Base-by-base conservation (phyloP, 202 grass and related monocot genomes). In the Panicum hallii region DNA sequence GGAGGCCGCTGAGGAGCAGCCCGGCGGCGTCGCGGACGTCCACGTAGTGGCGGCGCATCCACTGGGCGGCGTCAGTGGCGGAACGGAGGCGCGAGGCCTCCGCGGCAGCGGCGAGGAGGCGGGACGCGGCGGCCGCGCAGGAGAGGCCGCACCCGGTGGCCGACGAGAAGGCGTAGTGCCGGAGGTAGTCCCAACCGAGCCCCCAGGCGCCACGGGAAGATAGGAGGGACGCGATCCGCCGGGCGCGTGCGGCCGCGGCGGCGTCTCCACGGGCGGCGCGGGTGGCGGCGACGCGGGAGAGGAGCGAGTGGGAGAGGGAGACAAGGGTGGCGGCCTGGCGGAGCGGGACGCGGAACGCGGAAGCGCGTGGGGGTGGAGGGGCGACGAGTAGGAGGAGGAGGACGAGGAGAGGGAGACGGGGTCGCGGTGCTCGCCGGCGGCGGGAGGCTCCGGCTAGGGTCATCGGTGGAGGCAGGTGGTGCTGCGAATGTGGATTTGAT, bases 231-330 rank as follows among this genome's bases (percentile, higher is more conserved):
- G 93, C 84, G 52, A 99, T 89, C n/a, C 79, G 44, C 11, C 88
- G 88, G 5, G 41, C 82, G 12, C 97, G 90, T 9, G 76, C 82
- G 15, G 91, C 86, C 38, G 90, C 93, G 13, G 82, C 72, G 67
- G 69, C 75, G 52, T 99, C 91, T 9, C 91, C 87, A 11, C 93
- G 89, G 19, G 87, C 86, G 38, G 83, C 83, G 14, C 93, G 91
- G 60, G 88, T 68, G 77, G 85, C 83, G 76, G 88, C 91, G 49
- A 99, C 54, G 72, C 91, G 93, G 69, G 88, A 55, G 72, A 99
- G 90, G 90, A 99, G 97, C 54, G 97, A 94, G 52, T 90, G 88
- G 84, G 97, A 99, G 65, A 99, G 88, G 43, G 91, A 96, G 72
- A 95, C 83, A 19, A 91, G 76, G 14, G 86, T 83, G 26, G 82